A percentile compares a stretch with the other conserved stretches of the same genome.
phyloP scores from a whole-genome alignment of 1,284 basidiomycete genomes.

The Wolfiporia cocos region DNA sequence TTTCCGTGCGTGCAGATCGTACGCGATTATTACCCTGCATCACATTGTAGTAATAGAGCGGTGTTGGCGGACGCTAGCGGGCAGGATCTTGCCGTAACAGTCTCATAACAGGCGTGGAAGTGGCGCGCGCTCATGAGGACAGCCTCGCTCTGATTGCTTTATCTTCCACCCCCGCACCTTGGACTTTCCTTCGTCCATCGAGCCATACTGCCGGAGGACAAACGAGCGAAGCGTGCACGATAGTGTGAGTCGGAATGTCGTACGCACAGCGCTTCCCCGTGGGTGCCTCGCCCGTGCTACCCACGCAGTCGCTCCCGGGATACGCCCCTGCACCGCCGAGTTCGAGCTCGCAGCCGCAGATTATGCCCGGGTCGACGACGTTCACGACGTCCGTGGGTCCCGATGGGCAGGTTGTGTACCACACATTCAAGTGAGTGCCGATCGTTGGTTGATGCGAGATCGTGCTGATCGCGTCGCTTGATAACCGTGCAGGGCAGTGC shows the following conservation, averaged over 20 bases:
- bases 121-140: too few species aligned
- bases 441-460: slow-evolving; percentile 3
- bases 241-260: too few species aligned
- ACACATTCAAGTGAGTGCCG: slow-evolving; percentile 59
- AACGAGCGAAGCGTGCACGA: too few species aligned
- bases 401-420: slow-evolving; percentile 58
- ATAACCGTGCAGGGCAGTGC: slow-evolving; percentile 55
- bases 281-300: slow-evolving; percentile 19
- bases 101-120: too few species aligned
- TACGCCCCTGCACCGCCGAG: too few species aligned
- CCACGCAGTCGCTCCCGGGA: slow-evolving; percentile 5
- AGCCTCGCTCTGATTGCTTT: too few species aligned
- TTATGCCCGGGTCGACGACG: slow-evolving; percentile 55
- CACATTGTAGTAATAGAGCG: too few species aligned
- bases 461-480: slow-evolving; percentile 1
- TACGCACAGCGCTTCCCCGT: slow-evolving; percentile 13
- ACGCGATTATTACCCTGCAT: too few species aligned
- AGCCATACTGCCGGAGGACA: slow-evolving; percentile 3
- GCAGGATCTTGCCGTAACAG: slow-evolving; percentile 22
- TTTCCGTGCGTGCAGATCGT: too few species aligned
- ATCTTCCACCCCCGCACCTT: slow-evolving; percentile 5
- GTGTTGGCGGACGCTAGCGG: too few species aligned
- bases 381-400: slow-evolving; percentile 56
- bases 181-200: slow-evolving; percentile 7
- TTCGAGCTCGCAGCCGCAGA: slow-evolving; percentile 22